Conservation (phyloP, 2,329 filamentous ascomycete genomes). For the Aureobasidium sp. region DNA sequence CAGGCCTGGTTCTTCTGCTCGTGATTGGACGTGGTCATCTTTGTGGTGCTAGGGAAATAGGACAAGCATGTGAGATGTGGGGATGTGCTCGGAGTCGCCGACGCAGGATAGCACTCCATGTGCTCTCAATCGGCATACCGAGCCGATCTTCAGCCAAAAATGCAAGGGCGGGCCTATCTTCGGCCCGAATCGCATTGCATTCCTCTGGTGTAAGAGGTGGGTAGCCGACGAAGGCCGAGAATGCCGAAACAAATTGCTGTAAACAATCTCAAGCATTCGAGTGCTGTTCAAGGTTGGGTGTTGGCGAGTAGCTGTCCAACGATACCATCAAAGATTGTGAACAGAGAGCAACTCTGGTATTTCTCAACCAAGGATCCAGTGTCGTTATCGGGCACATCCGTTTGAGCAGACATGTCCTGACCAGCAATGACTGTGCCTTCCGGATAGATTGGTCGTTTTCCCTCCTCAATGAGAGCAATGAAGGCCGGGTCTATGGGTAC, state of each 20-base stretch:
- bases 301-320: conserved; percentile 26
- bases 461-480: conserved; percentile 74
- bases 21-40: not conserved
- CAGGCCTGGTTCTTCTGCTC: not conserved
- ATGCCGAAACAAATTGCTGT: not conserved
- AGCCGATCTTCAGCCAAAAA: not conserved
- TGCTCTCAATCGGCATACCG: not conserved
- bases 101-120: not conserved
- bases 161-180: not conserved
- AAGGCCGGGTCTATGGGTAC: conserved; percentile 93
- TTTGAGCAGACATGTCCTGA: conserved; percentile 33
- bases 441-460: conserved; percentile 58
- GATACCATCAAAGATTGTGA: conserved; percentile 59
- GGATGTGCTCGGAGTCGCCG: not conserved
- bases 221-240: not conserved
- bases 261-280: not conserved
- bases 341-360: conserved; percentile 63
- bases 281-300: not conserved
- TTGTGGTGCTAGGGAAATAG: not conserved
- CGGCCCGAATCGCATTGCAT: not conserved
- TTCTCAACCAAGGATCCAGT: conserved; percentile 55
- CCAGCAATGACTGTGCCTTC: conserved; percentile 57
- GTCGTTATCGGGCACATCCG: conserved; percentile 23
- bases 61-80: not conserved
- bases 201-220: not conserved